Evolutionary conservation across 2,329 filamentous ascomycete genomes (phyloP), one percentile per base, ranked within the genome.

Genomic region (Aphanoascus verrucosus): DNA sequence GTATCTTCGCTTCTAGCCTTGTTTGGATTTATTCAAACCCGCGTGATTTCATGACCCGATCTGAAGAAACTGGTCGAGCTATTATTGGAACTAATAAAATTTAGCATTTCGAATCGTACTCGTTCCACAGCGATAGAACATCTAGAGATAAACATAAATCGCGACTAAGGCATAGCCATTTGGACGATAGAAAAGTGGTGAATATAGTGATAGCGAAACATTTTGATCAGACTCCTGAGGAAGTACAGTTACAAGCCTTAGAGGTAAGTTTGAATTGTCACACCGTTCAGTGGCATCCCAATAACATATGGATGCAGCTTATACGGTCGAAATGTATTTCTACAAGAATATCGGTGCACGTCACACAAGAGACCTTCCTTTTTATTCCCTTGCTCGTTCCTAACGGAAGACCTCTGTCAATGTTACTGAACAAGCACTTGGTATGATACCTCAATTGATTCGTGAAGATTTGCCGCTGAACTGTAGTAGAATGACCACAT

Each of bases 161-260:
- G 5, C 56, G 59, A n/a, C 38, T 57, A 9, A 60, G 63, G 37
- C 67, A 64, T 54, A 63, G 58, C 56, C 63, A 64, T 54, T 66
- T 73, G 54, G 76, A 79, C 55, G 71, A 71, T 53, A 72, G 71
- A 47, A 75, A 75, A 51, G 86, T 94, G 59, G 85, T 88, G 58
- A 89, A 94, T 69, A 76, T 96, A 9, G 76, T 97, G 19, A 78
- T 98, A 50, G 87, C 86, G 1, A 85, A 83, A 60, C 82, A 94
- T 64, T 80, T 97, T 50, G 82, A 95, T 65, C 72, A 74, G 49
- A 85, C 88, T 0, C 78, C 79, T n/a, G 76, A 81, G 35, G 78
- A 81, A 52, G 82, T 97, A 9, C 93, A 98, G 69, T 83, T 93
- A 43, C 89, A 96, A 67, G 85, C 74, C 20, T 67, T 84, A 4